Evolutionary conservation across 2,329 filamentous ascomycete species (phyloP), one percentile per base, ranked within the genome.

Genomic region (Davidsoniella eucalypti): DNA sequence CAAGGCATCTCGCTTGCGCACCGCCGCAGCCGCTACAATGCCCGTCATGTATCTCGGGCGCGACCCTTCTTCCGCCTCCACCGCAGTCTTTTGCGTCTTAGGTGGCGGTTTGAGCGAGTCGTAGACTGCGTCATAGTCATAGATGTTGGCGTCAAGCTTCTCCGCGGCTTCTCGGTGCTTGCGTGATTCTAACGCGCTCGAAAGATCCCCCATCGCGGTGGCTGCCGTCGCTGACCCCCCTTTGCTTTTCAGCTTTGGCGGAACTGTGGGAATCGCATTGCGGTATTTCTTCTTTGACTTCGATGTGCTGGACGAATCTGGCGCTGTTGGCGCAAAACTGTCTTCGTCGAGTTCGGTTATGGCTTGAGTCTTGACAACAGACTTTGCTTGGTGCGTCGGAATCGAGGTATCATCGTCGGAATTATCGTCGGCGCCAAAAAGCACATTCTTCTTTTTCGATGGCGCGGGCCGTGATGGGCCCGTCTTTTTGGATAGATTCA

Each of bases 81-180:
- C 67, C 5, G 70, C 71, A 4, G 67, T 69, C 52, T 73, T 72
- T 56, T 76, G 73, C 54, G 79, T 76, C 55, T 73, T 73, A 57
- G 75, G 73, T 53, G 78, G 72, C 14, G 77, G 75, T 56, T 85
- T 82, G 39, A 90, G 69, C 1, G 81, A 82, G 57, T 90, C 84
- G 65, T 87, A 88, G 18, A 86, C 83, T 1, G 74, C 75, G 61
- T 93, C 86, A 66, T 92, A 93, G 65, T 92, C 85, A 68, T 88
- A 92, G 57, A 92, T 80, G 45, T 77, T 80, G 1, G 83, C 69
- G 58, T 92, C 85, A 7, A 82, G 61, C 53, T 76, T 71, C 54
- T 78, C 70, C 2, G 83, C 84, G 14, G 76, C 75, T 55, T 79
- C 70, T 37, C 76, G 74, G 57, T 82, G 72, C 57, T 75, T 78